Evolutionary conservation across 768 basidiomycete species (phyloP).

Genomic region (Boletus eberwhitei): DNA sequence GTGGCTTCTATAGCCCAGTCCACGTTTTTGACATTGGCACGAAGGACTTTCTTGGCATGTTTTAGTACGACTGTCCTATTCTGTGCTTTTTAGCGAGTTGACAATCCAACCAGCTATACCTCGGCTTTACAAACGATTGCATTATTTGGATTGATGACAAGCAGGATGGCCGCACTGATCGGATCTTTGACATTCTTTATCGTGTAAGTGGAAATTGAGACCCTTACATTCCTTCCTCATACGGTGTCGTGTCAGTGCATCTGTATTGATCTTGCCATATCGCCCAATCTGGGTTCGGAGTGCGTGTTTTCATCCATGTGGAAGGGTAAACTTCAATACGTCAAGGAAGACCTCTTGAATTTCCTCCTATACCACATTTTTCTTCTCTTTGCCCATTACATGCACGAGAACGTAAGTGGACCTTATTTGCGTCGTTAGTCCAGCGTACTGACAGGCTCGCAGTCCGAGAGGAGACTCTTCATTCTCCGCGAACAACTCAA

Average conservation of each 20-base stretch:
- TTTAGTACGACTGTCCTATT: slow-evolving; percentile 27
- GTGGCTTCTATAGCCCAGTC: slow-evolving; percentile 37
- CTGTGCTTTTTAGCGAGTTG: not conserved
- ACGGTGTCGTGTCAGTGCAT: slow-evolving; percentile 25
- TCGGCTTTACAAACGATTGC: slow-evolving; percentile 54
- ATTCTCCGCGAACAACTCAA: slow-evolving; percentile 74
- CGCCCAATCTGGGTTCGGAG: slow-evolving; percentile 36
- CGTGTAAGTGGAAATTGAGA: slow-evolving; percentile 36
- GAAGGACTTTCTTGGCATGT: slow-evolving; percentile 39
- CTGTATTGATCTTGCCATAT: slow-evolving; percentile 38
- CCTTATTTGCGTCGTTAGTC: not conserved
- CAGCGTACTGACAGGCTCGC: not conserved
- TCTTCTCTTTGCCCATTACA: slow-evolving; percentile 73
- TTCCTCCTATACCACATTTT: slow-evolving; percentile 79
- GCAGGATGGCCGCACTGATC: slow-evolving; percentile 61
- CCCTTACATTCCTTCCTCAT: slow-evolving; percentile 22
- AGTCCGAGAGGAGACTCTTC: slow-evolving; percentile 61
- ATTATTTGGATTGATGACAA: slow-evolving; percentile 65
- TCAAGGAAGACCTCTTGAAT: slow-evolving; percentile 53
- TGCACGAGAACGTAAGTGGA: slow-evolving; percentile 53
- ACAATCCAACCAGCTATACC: slow-evolving; percentile 22
- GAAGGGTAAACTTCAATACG: slow-evolving; percentile 4
- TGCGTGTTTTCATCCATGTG: slow-evolving; percentile 21
- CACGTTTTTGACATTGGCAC: slow-evolving; percentile 40
- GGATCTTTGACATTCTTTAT: slow-evolving; percentile 56